A percentile compares a stretch with the other conserved stretches of the same genome.
These are phyloP conservation scores for Diaporthe velutina DNA, from an alignment of 2,329 filamentous ascomycete genomes.

Conservation along the genomic window DNA sequence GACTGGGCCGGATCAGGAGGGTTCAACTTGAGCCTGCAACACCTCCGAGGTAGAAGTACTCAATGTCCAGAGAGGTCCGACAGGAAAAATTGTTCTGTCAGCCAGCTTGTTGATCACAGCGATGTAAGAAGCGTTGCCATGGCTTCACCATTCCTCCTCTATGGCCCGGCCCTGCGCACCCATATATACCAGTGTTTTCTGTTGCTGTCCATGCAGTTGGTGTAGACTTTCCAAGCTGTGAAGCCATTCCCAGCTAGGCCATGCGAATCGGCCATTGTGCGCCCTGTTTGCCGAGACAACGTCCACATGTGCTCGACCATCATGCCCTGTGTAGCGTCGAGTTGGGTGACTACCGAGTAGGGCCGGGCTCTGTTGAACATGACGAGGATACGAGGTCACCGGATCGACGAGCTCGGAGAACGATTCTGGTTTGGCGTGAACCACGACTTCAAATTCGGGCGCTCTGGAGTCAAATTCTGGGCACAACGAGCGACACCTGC, in stretches of 20 bases:
- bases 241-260: neutral
- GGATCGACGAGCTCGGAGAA: neutral
- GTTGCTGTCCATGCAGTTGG: neutral
- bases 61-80: no score
- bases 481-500: neutral
- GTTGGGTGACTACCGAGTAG: conserved; percentile 4
- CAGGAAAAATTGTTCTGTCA: neutral
- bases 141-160: neutral
- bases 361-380: conserved; percentile 9
- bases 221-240: neutral
- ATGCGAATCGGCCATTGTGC: neutral
- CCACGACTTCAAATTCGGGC: neutral
- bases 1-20: rapidly evolving
- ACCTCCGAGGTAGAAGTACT: no score
- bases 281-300: conserved; percentile 17
- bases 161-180: no score
- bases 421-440: no score
- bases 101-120: no score
- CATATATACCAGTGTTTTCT: neutral
- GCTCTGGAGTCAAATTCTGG: neutral
- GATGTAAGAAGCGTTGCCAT: no score
- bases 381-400: neutral
- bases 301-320: conserved; percentile 5
- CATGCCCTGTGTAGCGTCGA: neutral
- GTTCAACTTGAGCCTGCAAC: neutral